These are phyloP conservation scores for Oligophagozyma castellii DNA, from an alignment of 1,139 yeast genomes.

Conservation along the genomic window DNA sequence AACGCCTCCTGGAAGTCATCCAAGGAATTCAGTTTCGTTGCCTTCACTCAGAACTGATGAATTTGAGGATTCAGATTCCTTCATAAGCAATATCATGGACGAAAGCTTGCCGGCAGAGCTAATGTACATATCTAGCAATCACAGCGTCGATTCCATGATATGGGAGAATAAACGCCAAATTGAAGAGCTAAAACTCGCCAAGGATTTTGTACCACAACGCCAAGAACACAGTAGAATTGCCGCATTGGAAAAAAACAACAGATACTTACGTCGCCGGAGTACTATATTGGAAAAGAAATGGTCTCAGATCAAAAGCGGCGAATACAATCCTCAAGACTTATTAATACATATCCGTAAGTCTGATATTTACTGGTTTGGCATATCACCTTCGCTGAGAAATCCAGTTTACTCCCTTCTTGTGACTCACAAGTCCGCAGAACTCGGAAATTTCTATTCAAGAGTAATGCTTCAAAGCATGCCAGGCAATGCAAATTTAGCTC, in stretches of 20 bases:
- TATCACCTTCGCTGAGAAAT: slow-evolving; percentile 1
- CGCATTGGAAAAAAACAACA: slow-evolving; percentile 2
- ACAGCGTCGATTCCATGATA: slow-evolving; percentile 3
- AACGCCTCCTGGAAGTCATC: not conserved
- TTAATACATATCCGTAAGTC: slow-evolving; percentile 1
- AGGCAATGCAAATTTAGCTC: no score
- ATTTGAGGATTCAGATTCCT: not conserved
- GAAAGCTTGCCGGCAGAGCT: not conserved
- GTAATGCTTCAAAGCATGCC: no score
- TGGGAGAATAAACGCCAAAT: slow-evolving; percentile 4
- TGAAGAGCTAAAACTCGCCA: slow-evolving; percentile 2
- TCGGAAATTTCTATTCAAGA: no score
- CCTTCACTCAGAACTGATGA: not conserved
- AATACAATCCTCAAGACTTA: not conserved
- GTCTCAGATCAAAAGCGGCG: slow-evolving; percentile 1
- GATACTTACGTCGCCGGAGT: slow-evolving; percentile 1
- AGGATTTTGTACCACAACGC: slow-evolving; percentile 1
- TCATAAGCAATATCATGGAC: not conserved
- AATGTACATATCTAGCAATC: slow-evolving; percentile 1
- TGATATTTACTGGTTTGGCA: slow-evolving; percentile 3
- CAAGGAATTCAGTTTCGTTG: slow-evolving; percentile 1
- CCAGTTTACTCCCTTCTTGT: no score
- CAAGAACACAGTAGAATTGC: slow-evolving; percentile 1
- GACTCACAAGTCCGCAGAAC: no score
- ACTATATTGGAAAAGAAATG: slow-evolving; percentile 1